phyloP scores from a whole-genome alignment of 305 asterid genomes.

The Euphrasia arctica region DNA sequence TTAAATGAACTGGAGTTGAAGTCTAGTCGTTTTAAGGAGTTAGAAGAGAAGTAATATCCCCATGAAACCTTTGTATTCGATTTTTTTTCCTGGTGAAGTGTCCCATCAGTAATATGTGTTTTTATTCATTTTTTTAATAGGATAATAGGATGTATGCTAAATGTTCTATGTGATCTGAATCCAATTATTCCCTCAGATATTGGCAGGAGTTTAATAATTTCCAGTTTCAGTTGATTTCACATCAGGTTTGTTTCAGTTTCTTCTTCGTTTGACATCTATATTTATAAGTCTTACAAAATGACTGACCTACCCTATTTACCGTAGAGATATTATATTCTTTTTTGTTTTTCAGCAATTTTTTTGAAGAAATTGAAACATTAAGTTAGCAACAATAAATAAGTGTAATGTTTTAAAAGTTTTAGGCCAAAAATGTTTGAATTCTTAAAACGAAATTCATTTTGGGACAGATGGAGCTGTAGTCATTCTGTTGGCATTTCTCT shows the following conservation, averaged over 20 bases:
- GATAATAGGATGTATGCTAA: too few species aligned
- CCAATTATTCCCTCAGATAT: conserved; percentile 47
- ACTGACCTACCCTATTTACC: too few species aligned
- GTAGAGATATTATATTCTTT: neutral
- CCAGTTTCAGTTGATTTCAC: conserved; percentile 88
- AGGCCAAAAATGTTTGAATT: too few species aligned
- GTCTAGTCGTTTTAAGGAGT: conserved; percentile 85
- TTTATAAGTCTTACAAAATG: too few species aligned
- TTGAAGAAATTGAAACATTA: conserved; percentile 6
- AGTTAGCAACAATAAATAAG: neutral
- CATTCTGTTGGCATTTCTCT: conserved; percentile 1
- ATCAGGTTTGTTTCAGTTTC: conserved; percentile 62
- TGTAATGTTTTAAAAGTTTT: too few species aligned
- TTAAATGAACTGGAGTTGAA: conserved; percentile 82
- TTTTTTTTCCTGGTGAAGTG: too few species aligned
- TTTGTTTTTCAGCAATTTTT: neutral
- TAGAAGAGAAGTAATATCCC: conserved; percentile 77
- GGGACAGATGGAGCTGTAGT: conserved; percentile 16
- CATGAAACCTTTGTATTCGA: too few species aligned
- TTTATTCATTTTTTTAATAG: neutral
- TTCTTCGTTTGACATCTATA: neutral
- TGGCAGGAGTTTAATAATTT: conserved; percentile 94
- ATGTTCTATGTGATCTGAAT: conserved; percentile 6
- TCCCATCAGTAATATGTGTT: neutral
- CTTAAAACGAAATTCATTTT: neutral